Percentiles rank a stretch among this genome's conserved stretches.
These are phyloP conservation scores for Claviceps africana DNA, from an alignment of 2,329 filamentous ascomycete species.

Conservation along the genomic window DNA sequence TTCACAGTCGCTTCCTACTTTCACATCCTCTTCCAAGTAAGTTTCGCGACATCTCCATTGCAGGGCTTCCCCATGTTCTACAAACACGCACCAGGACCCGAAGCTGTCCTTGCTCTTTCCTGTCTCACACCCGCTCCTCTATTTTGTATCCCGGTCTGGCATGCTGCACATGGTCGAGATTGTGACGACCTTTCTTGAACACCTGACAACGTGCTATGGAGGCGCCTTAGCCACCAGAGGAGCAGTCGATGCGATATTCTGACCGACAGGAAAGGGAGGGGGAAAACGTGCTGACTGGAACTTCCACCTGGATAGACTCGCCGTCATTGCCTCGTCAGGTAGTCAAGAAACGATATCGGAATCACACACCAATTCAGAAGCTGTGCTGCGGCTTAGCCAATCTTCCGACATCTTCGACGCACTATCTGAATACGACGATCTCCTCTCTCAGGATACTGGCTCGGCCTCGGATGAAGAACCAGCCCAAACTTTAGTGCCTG, in stretches of 20 bases:
- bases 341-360: constrained; percentile 10
- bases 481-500: constrained; percentile 13
- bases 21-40: constrained; percentile 14
- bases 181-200: neutral
- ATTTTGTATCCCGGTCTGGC: neutral
- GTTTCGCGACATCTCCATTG: constrained; percentile 6
- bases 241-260: neutral
- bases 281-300: constrained; percentile 13
- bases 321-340: constrained; percentile 12
- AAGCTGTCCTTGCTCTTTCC: neutral
- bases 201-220: neutral
- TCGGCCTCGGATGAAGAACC: constrained; percentile 10
- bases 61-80: neutral
- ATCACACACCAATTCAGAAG: constrained; percentile 25
- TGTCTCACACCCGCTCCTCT: neutral
- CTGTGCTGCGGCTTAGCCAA: constrained; percentile 26
- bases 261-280: neutral
- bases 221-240: neutral
- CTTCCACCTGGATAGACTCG: constrained; percentile 10
- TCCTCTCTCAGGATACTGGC: constrained; percentile 23
- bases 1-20: constrained; percentile 17
- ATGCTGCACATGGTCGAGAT: neutral
- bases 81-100: neutral
- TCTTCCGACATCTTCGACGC: constrained; percentile 29
- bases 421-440: constrained; percentile 29